Evolutionary conservation across 768 basidiomycete species (phyloP).

Genomic region (Suillus subalutaceus): DNA sequence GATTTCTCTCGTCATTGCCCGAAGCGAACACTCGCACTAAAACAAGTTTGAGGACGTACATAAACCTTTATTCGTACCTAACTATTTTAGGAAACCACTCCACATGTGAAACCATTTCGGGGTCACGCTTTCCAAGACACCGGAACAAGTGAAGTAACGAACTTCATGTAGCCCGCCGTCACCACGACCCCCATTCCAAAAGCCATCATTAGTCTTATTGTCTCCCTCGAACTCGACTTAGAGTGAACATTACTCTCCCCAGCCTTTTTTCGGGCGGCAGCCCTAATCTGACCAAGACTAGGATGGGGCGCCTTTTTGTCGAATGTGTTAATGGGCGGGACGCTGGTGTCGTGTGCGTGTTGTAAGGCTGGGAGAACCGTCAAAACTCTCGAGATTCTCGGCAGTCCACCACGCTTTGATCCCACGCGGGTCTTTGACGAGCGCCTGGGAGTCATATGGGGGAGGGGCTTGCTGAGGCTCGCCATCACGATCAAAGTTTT

Average conservation of each 20-base stretch:
- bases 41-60: neutral
- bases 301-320: conserved; percentile 17
- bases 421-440: conserved; percentile 37
- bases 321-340: conserved; percentile 25
- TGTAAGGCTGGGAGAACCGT: conserved; percentile 57
- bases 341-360: conserved; percentile 27
- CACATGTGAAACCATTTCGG: neutral
- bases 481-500: conserved; percentile 40
- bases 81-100: neutral
- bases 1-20: neutral
- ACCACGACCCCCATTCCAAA: conserved; percentile 33
- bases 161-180: conserved; percentile 17
- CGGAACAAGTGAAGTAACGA: conserved; percentile 11
- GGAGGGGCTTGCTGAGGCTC: neutral
- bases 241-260: neutral
- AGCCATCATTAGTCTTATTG: conserved; percentile 23
- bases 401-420: conserved; percentile 58
- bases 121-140: neutral
- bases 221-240: neutral
- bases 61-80: neutral
- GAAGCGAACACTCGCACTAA: neutral
- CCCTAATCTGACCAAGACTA: neutral
- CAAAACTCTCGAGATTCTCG: conserved; percentile 54
- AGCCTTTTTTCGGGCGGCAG: neutral
- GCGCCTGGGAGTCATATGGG: conserved; percentile 9